Conservation (phyloP, 495 filamentous ascomycete species). For the Margaritispora aquatica region DNA sequence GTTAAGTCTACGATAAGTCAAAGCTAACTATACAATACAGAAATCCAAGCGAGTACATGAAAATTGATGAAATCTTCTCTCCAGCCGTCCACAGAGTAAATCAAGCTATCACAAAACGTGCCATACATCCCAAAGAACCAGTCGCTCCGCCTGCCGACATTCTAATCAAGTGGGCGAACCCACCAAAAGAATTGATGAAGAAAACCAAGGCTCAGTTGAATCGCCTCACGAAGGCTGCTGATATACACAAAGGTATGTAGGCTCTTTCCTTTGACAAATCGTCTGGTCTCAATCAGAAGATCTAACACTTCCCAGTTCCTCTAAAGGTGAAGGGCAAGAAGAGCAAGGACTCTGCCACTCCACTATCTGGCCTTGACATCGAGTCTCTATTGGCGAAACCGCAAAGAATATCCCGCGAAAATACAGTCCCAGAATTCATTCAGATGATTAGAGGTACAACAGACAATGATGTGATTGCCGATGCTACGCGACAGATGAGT, state of each 20-base stretch:
- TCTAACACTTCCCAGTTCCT: constrained; percentile 52
- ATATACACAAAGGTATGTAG: constrained; percentile 76
- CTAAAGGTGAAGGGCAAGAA: constrained; percentile 74
- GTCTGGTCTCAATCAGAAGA: no score
- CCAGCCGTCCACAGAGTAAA: constrained; percentile 88
- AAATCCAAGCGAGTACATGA: constrained; percentile 63
- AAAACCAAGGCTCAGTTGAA: constrained; percentile 37
- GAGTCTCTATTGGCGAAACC: constrained; percentile 63
- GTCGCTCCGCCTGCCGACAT: constrained; percentile 61
- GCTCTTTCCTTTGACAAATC: no score
- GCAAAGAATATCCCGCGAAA: constrained; percentile 57
- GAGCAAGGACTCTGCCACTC: constrained; percentile 61
- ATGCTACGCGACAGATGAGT: constrained; percentile 69
- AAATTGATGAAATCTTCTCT: constrained; percentile 81
- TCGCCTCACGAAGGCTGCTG: constrained; percentile 57
- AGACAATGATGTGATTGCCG: constrained; percentile 53
- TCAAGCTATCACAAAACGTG: constrained; percentile 75
- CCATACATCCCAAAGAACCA: constrained; percentile 63
- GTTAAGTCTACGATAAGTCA: not conserved
- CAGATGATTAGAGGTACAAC: constrained; percentile 59
- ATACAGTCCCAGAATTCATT: constrained; percentile 90
- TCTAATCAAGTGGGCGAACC: constrained; percentile 40
- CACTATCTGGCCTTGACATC: constrained; percentile 87
- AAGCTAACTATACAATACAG: constrained; percentile 38
- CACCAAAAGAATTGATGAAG: constrained; percentile 58